Percentiles rank a stretch among this genome's conserved stretches.
Evolutionary conservation across 192 early-diverging fungal genomes (phyloP).

Genomic region (Backusella luteola): DNA sequence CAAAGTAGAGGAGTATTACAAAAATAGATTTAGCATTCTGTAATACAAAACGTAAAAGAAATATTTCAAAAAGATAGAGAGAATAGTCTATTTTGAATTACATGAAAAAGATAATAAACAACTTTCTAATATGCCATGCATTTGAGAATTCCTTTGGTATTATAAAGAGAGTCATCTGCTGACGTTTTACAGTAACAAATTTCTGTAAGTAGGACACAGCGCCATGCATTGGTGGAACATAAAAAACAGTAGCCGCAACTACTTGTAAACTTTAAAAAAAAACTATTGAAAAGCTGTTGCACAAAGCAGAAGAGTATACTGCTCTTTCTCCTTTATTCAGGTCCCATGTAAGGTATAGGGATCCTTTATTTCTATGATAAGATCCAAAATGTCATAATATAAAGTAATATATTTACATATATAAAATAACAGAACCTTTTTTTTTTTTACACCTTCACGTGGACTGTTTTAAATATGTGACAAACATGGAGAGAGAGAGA

Average conservation of each 20-base stretch:
- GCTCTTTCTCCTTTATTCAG: not conserved
- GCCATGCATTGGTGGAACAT: not conserved
- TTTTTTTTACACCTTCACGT: not conserved
- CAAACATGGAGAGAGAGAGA: too few species aligned
- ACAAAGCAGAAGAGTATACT: not conserved
- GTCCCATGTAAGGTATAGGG: not conserved
- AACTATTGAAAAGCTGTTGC: not conserved
- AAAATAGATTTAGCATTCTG: not conserved
- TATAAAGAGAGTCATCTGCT: not conserved
- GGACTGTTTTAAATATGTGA: not conserved
- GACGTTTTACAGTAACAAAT: conserved; percentile 7
- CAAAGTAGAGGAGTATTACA: not conserved
- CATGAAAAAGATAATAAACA: not conserved
- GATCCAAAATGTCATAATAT: not conserved
- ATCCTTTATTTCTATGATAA: not conserved
- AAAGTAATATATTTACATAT: not conserved
- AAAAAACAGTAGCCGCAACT: not conserved
- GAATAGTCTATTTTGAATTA: not conserved
- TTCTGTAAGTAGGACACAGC: not conserved
- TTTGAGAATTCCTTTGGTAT: not conserved
- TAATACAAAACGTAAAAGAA: not conserved
- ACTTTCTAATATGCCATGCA: not conserved
- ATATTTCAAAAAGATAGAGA: conserved; percentile 1
- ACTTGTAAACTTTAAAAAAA: conserved; percentile 9
- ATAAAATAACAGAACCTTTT: not conserved